Base-by-base conservation (phyloP, 2,329 filamentous ascomycete genomes). In the Colletotrichum gigasporum region DNA sequence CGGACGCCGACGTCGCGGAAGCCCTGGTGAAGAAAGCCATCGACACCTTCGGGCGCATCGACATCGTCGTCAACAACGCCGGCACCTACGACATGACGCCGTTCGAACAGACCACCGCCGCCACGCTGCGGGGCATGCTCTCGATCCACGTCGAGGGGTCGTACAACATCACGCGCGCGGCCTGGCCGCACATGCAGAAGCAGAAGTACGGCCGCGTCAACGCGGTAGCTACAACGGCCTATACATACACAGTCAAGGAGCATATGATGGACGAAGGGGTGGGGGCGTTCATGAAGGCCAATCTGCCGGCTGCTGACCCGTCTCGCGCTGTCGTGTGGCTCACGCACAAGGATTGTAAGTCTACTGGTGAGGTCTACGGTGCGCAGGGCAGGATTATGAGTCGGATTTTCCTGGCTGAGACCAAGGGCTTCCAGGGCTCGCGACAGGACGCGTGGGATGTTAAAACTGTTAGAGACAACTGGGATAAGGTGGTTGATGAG, bases 51-150 rank as follows among this genome's bases (percentile, higher is more conserved):
- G 55, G 55, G 3, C 44, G 55, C 12, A 20, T 58, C 20, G 55
- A 58, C 44, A 42, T 51, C 28, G 20, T 58, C 35, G 34, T 58
- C 9, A 58, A 58, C 35, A 58, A 58, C 55, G 55, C 44, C 3
- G 55, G 55, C 2, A 30, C 22, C 32, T 35, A 37, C 20, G 0
- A 35, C 0, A 16, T 9, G 0, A 35, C 16, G 32, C 48, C 30
- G 16, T 52, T 54, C n/a, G 24, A 54, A 2, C 2, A 54, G 0
- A 42, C 37, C 5, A n/a, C 50, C 2, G 12, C 1, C 0, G 5
- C 18, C 2, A 16, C 20, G 18, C 12, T 54, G 12, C 37, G 50
- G 1, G 50, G 41, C 0, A 39, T 54, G 34, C 26, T 41, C 6
- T 26, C 34, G 1, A n/a, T 39, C 1, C 50, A 54, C 22, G 50